phyloP scores from a whole-genome alignment of 768 basidiomycete genomes.

The Multifurca ochricompacta region DNA sequence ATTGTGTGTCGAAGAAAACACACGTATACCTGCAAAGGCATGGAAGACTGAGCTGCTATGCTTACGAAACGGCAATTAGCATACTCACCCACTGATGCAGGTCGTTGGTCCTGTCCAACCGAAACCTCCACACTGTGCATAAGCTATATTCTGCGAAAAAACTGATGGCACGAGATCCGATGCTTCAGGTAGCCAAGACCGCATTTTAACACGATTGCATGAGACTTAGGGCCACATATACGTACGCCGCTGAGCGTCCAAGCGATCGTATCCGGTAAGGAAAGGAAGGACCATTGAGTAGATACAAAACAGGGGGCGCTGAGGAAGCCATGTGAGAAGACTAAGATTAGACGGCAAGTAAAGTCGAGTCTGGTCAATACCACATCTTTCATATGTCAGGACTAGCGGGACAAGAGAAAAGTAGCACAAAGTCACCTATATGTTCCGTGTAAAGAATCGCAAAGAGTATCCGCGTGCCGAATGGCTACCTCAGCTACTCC shows the following conservation, averaged over 20 bases:
- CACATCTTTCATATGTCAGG: background rate
- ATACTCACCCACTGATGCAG: background rate
- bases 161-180: background rate
- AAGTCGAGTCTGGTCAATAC: background rate
- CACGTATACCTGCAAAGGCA: background rate
- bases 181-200: background rate
- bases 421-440: background rate
- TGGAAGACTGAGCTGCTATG: background rate
- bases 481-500: background rate
- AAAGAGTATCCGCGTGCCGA: background rate
- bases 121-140: slow-evolving; percentile 1
- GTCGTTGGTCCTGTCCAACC: background rate
- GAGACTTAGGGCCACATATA: background rate
- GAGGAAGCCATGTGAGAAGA: background rate
- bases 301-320: background rate
- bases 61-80: background rate
- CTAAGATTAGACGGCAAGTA: background rate
- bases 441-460: background rate
- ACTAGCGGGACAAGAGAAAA: background rate
- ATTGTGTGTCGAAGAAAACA: background rate
- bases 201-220: background rate
- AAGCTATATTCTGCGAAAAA: background rate
- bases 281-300: background rate
- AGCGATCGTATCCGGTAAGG: background rate
- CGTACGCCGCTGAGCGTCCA: background rate